Conservation (phyloP, 495 filamentous ascomycete genomes). For the Penicillium samsonianum region DNA sequence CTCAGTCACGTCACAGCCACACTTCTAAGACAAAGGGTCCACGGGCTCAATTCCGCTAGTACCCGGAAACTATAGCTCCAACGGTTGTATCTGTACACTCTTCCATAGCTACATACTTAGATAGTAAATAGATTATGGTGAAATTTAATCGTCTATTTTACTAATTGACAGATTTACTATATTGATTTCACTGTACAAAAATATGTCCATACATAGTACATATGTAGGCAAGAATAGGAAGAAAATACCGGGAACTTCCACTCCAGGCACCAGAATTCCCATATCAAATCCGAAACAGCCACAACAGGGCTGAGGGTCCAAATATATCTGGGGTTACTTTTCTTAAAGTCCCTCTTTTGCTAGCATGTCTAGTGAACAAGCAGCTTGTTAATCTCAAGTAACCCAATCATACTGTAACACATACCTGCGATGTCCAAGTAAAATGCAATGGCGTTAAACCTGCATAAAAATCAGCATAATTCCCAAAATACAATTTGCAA, state of each 20-base stretch:
- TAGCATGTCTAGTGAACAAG: slow-evolving; percentile 12
- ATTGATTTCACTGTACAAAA: not conserved
- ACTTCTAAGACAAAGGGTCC: not conserved
- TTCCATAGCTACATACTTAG: not conserved
- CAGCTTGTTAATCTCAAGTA: not conserved
- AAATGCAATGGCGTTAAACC: slow-evolving; percentile 94
- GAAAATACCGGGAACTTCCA: not conserved
- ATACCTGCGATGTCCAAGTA: slow-evolving; percentile 84
- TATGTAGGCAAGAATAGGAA: too few species aligned
- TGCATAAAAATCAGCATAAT: slow-evolving; percentile 4
- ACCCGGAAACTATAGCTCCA: not conserved
- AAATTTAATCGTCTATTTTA: not conserved
- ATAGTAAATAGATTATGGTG: not conserved
- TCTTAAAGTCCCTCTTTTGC: slow-evolving; percentile 14
- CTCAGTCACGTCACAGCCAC: slow-evolving; percentile 13
- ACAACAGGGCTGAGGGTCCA: slow-evolving; percentile 2
- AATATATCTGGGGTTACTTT: not conserved
- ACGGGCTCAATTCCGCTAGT: not conserved
- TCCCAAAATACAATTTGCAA: not conserved
- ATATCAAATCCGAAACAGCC: not conserved
- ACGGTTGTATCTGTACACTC: not conserved
- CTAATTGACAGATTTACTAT: not conserved
- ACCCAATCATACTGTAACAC: slow-evolving; percentile 17
- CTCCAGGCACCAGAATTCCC: slow-evolving; percentile 21
- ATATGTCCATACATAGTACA: not conserved